Evolutionary conservation across 257 asterid species (phyloP), one percentile per base, ranked within the genome.

Genomic region (Asclepias syriaca): DNA sequence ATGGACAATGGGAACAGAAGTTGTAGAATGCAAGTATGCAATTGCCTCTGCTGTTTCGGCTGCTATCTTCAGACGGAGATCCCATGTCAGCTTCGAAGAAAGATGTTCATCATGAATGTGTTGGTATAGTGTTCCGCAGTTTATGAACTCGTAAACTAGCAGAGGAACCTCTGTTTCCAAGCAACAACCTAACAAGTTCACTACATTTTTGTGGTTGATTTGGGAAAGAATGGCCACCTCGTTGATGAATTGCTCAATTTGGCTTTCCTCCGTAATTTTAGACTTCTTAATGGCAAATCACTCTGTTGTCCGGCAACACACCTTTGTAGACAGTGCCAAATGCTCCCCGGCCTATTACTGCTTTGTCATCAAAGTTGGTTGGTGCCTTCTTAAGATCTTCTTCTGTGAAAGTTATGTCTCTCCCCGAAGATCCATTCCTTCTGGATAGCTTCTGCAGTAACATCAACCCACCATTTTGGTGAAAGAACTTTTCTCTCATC

Each of bases 311-410:
- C 9, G 69, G 69, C 51, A 65, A 65, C 1, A 39, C 18, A 8
- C 69, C 69, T 43, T 65, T 65, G 69, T 63, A 63, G 46, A 63
- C 67, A 63, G 67, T 63, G 19, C 67, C 67, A 29, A 14, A 63
- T 29, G 46, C 67, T 27, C 67, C 67, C 0, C 11, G 46, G 9
- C 67, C 67, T 15, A 63, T 56, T 56, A 56, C n/a, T n/a, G 61
- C 32, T 56, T n/a, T 21, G 32, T 56, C 61, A 56, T 56, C 61
- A 15, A 66, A 46, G 58, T 76, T 76, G 56, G 74, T 5, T 3
- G 85, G 78, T 0, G 84, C 87, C 63, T 16, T 72, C 45, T 74
- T 68, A 14, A 76, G 79, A 50, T 79, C 81, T 22, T 74, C 78
- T 11, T 76, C 81, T 24, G 73, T 82, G 68, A 76, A 82, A 39